A percentile compares a stretch with the other conserved stretches of the same genome.
These are phyloP conservation scores for Styphnolobium japonicum DNA, from an alignment of 306 rosid species.

Conservation along the genomic window DNA sequence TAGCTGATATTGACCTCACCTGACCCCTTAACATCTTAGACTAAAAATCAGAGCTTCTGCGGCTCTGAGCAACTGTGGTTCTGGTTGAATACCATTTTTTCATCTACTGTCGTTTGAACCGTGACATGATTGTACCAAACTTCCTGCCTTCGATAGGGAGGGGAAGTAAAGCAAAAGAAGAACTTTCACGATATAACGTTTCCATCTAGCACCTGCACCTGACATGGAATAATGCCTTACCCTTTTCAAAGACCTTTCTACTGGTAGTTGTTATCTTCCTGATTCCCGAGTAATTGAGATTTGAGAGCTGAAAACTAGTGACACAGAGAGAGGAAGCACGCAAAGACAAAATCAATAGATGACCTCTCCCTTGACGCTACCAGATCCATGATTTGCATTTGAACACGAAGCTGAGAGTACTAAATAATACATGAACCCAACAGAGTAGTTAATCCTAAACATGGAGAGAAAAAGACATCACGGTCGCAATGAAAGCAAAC, in stretches of 20 bases:
- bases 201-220: slow-evolving; percentile 52
- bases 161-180: slow-evolving; percentile 24
- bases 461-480: not conserved
- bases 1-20: slow-evolving; percentile 36
- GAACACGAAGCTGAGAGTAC: not conserved
- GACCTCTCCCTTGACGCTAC: too few species aligned
- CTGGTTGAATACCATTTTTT: slow-evolving; percentile 39
- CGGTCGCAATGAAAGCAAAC: not conserved
- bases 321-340: slow-evolving; percentile 18
- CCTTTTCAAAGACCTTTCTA: slow-evolving; percentile 30
- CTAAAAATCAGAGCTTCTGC: slow-evolving; percentile 58
- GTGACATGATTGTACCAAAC: slow-evolving; percentile 35
- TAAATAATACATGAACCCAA: not conserved
- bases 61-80: slow-evolving; percentile 36
- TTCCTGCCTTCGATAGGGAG: slow-evolving; percentile 32
- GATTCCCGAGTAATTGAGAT: slow-evolving; percentile 22
- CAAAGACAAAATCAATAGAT: too few species aligned
- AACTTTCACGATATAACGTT: slow-evolving; percentile 38
- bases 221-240: slow-evolving; percentile 45
- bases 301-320: slow-evolving; percentile 25
- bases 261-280: slow-evolving; percentile 28
- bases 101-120: slow-evolving; percentile 28
- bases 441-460: not conserved
- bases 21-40: slow-evolving; percentile 46
- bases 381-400: slow-evolving; percentile 5